Base-by-base conservation (phyloP, 257 asterid species). In the Nicotiana otophora region DNA sequence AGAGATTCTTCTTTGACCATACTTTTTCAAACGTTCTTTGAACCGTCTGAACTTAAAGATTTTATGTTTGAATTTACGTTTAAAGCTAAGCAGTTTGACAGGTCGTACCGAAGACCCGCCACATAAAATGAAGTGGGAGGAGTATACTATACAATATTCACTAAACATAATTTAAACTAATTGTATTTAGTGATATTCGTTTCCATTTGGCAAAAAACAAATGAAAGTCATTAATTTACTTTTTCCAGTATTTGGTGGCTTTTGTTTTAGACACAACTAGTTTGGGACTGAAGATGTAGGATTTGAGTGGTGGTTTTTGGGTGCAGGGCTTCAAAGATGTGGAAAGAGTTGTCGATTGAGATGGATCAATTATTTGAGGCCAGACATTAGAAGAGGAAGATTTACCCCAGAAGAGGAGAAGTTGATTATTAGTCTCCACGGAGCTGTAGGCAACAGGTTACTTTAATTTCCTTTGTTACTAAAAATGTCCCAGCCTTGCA, bases 281-380 rank as follows among this genome's bases (percentile, higher is more conserved):
- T 69, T 46, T 12, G 20, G 26, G 20, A 72, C 14, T 20, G 78
- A 72, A 23, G 14, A 46, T 12, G 0, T 46, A 72, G 1, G 11
- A 20, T 42, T 72, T 1, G 0, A 46, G 7, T 46, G 10, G 6
- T 1, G 7, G 7, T 72, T 72, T 39, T 62, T 46, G 20, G 78
- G 14, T 75, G 14, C 84, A 95, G 98, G 99, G 60, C 94, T 95
- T 81, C 97, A 95, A 81, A 90, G 99, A 90, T 95, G 99, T 68
- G 98, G 99, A 7, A 95, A 95, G 85, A 95, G 99, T 82, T 95
- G 99, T 82, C 88, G 98, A 1, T 78, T 95, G 87, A 90, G 98
- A 83, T 95, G 99, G 99, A 93, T 95, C 83, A 95, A 95, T n/a
- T 95, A 95, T 81, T 83, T 95, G 86, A 91, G 99, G 84, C 99